These are phyloP conservation scores for Ophiostoma angusticollis DNA, from an alignment of 2,329 filamentous ascomycete species.

Conservation along the genomic window DNA sequence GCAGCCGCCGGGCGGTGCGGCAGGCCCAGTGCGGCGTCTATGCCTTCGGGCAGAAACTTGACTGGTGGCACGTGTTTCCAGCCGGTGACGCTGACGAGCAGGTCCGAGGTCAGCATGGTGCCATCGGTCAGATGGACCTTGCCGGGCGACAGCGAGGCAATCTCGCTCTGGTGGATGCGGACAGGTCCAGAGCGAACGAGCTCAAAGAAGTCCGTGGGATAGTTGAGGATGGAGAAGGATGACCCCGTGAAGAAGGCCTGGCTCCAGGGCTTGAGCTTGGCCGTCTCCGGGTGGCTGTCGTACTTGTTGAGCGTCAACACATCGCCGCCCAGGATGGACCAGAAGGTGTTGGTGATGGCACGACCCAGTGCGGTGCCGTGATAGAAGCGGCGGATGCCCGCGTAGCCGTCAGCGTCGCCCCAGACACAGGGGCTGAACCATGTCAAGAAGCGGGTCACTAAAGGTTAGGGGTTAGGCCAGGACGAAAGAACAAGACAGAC, in stretches of 20 bases:
- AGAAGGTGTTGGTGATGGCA: conserved; percentile 42
- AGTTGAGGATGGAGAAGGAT: conserved; percentile 48
- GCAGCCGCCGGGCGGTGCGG: conserved; percentile 26
- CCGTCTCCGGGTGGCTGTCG: conserved; percentile 37
- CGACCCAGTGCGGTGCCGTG: conserved; percentile 46
- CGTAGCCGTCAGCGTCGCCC: conserved; percentile 50
- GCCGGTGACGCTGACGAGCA: conserved; percentile 43
- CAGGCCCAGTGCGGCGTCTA: conserved; percentile 35
- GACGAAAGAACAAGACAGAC: neutral
- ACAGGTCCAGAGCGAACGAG: conserved; percentile 40
- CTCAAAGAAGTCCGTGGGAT: conserved; percentile 43
- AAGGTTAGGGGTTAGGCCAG: too few species aligned
- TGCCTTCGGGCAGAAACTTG: conserved; percentile 36
- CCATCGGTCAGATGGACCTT: conserved; percentile 39
- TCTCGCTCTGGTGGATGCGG: conserved; percentile 38
- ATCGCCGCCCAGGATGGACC: conserved; percentile 43
- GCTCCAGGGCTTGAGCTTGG: conserved; percentile 41
- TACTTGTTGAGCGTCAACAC: conserved; percentile 40
- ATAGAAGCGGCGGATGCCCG: conserved; percentile 38
- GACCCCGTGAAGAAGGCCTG: conserved; percentile 39
- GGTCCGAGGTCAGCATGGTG: conserved; percentile 33
- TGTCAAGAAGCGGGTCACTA: conserved; percentile 52
- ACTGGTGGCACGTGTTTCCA: conserved; percentile 43
- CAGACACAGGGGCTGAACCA: conserved; percentile 68
- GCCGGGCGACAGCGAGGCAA: conserved; percentile 30